Conservation (phyloP, 306 rosid species). For the Sicyos baderoa region DNA sequence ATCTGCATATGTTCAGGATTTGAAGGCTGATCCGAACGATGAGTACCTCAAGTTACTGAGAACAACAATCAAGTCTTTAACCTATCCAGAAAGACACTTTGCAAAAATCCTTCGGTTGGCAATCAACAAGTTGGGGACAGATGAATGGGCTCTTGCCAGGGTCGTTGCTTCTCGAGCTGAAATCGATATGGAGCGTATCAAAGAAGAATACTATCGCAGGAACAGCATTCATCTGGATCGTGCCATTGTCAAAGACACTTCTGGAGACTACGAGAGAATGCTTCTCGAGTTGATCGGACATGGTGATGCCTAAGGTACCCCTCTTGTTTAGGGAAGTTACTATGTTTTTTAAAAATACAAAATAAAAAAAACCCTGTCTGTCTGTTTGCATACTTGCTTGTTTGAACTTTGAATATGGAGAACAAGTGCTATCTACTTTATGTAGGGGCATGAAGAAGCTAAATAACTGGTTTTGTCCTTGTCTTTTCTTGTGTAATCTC, state of each 20-base stretch:
- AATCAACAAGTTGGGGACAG: constrained; percentile 69
- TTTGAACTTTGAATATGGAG: neutral
- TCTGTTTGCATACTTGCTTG: neutral
- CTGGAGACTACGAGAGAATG: constrained; percentile 64
- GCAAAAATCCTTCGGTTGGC: constrained; percentile 52
- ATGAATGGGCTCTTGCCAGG: constrained; percentile 73
- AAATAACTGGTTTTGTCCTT: neutral
- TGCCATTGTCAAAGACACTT: constrained; percentile 56
- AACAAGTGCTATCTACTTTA: too few relatives aligned
- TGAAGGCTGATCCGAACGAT: constrained; percentile 52
- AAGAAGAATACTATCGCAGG: constrained; percentile 69
- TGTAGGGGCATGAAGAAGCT: neutral
- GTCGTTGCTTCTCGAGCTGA: constrained; percentile 79
- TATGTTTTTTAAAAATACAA: too few relatives aligned
- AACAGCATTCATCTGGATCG: constrained; percentile 59
- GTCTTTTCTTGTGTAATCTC: neutral
- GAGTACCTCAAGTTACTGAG: constrained; percentile 65
- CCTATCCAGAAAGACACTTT: constrained; percentile 64
- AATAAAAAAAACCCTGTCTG: neutral
- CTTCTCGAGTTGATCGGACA: constrained; percentile 63
- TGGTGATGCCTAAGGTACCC: constrained; percentile 34
- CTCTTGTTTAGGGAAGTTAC: constrained; percentile 6
- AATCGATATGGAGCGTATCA: constrained; percentile 63
- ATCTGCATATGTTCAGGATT: constrained; percentile 47
- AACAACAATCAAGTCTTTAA: constrained; percentile 52